Base-by-base conservation (phyloP, 805 yeast genomes). In the Kluyveromyces siamensis region DNA sequence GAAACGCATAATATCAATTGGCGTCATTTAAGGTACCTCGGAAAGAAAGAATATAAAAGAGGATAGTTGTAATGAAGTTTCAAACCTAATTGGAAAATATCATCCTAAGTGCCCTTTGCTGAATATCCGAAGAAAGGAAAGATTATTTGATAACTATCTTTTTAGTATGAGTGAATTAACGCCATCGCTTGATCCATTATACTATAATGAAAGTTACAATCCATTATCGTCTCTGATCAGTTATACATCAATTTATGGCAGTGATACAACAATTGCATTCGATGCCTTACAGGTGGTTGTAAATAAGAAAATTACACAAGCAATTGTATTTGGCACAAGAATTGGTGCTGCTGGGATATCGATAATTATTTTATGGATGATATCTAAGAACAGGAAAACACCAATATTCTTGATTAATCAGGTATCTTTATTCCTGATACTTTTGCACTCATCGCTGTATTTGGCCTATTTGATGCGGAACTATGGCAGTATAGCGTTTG, bases 321-420 rank as follows among this genome's bases (percentile, higher is more conserved):
- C 73, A 0, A 69, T 76, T 18, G 67, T 81, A 40, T 75, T 74
- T 58, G 85, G 87, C 11, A 72, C 75, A 2, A 72, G 84, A 52
- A 66, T 82, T 37, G 87, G 87, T 13, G 72, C 81, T 39, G 73
- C 79, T 2, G 65, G 68, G 7, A 50, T 76, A 2, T 72, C 81
- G 6, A 59, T 77, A 46, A 62, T 75, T 11, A 61, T 73, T 6
- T 65, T 81, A 40, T 71, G 75, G 56, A 61, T 81, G 50, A 65
- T 76, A 8, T 72, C 79, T 1, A 75, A 73, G 48, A 77, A 75
- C 50, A 78, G 73, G 55, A 73, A 65, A 19, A 79, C 90, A 0
- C 86, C 89, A 8, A 77, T 88, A 27, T 91, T 87, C 62, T 62
- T 81, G n/a, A 66, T 88, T 41, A 89, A 90, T 64, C 81, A 81